Percentiles rank a stretch among this genome's conserved stretches.
phyloP scores from a whole-genome alignment of 2,329 filamentous ascomycete species.

The Clonostachys rosea region DNA sequence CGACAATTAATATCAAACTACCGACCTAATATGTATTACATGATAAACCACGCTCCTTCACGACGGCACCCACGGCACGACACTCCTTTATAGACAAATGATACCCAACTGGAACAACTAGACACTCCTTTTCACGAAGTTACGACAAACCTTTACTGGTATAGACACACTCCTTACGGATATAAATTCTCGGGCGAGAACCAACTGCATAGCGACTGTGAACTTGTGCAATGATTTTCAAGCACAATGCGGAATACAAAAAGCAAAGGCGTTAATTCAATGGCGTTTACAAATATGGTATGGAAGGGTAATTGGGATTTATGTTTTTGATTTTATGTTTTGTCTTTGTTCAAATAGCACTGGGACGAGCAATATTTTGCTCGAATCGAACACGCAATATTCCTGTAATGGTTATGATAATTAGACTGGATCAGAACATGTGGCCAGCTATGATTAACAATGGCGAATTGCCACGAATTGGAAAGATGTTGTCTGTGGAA shows the following conservation, averaged over 20 bases:
- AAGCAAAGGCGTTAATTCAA: conserved; percentile 14
- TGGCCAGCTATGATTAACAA: no score
- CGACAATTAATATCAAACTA: conserved; percentile 4
- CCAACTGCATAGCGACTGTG: conserved; percentile 54
- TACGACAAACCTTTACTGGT: conserved; percentile 29
- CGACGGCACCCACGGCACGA: conserved; percentile 5
- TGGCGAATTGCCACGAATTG: no score
- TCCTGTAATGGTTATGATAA: no score
- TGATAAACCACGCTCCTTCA: conserved; percentile 19
- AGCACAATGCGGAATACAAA: conserved; percentile 8
- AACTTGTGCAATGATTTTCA: conserved; percentile 10
- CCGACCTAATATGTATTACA: conserved; percentile 18
- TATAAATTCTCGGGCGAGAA: conserved; percentile 24
- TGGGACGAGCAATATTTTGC: no score
- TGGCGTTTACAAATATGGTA: no score
- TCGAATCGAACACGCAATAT: no score
- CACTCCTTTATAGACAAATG: conserved; percentile 20
- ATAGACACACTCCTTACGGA: conserved; percentile 39
- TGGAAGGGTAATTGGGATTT: conserved; percentile 8
- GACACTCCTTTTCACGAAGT: conserved; percentile 29
- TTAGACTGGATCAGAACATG: no score
- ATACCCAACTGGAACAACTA: conserved; percentile 17
- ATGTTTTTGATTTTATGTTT: conserved; percentile 1
- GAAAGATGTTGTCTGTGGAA: no score
- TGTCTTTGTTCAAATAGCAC: no score